Percentiles rank a stretch among this genome's conserved stretches.
Conservation (phyloP, 2,329 filamentous ascomycete species). For the Colletotrichum graminicola region DNA sequence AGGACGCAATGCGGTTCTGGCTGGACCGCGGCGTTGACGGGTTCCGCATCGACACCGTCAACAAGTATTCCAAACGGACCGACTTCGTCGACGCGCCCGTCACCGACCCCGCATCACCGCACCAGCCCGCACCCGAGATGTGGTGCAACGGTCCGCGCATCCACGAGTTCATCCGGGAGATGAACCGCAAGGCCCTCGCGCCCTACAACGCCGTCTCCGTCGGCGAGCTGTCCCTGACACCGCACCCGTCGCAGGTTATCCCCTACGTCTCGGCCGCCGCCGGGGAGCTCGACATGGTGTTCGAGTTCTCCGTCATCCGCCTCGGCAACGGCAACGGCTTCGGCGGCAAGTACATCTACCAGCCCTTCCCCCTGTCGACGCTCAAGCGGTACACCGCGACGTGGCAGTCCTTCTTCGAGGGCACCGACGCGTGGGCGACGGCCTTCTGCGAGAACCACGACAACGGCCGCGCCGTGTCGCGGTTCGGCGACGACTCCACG, state of each 20-base stretch:
- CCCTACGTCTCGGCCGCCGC: slow-evolving; percentile 66
- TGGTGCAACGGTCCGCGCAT: slow-evolving; percentile 73
- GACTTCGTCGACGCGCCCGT: slow-evolving; percentile 66
- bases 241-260: slow-evolving; percentile 63
- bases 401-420: slow-evolving; percentile 64
- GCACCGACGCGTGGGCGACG: slow-evolving; percentile 68
- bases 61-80: slow-evolving; percentile 73
- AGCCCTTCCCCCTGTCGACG: slow-evolving; percentile 58
- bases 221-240: slow-evolving; percentile 71
- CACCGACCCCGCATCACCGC: slow-evolving; percentile 52
- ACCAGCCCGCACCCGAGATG: slow-evolving; percentile 61
- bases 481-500: slow-evolving; percentile 62
- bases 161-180: slow-evolving; percentile 71
- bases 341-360: slow-evolving; percentile 62
- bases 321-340: slow-evolving; percentile 63
- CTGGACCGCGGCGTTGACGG: slow-evolving; percentile 75
- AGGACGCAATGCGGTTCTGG: slow-evolving; percentile 78
- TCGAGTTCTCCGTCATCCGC: slow-evolving; percentile 69
- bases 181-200: slow-evolving; percentile 64
- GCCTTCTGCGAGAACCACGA: slow-evolving; percentile 76
- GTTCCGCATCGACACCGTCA: slow-evolving; percentile 77
- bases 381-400: slow-evolving; percentile 59
- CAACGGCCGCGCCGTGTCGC: slow-evolving; percentile 67
- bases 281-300: slow-evolving; percentile 71
- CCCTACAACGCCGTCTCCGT: slow-evolving; percentile 72